phyloP scores from a whole-genome alignment of 2,329 filamentous ascomycete species.

The Ophidiomyces ophidiicola region DNA sequence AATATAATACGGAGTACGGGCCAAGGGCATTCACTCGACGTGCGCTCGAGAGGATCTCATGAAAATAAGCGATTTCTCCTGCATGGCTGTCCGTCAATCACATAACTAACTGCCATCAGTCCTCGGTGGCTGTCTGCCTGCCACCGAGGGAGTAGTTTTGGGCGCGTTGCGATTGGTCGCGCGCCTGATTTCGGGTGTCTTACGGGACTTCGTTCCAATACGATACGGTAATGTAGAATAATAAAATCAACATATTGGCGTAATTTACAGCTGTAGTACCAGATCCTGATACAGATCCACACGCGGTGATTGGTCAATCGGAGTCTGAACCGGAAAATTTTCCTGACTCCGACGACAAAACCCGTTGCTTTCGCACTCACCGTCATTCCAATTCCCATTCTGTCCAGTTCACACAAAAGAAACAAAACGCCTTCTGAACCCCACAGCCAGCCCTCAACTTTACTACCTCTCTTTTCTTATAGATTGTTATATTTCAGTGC shows the following conservation, averaged over 20 bases:
- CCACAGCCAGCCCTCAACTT: slow-evolving; percentile 14
- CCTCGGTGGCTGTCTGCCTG: slow-evolving; percentile 5
- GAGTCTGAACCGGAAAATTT: slow-evolving; percentile 2
- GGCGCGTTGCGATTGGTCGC: not conserved
- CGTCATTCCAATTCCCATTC: slow-evolving; percentile 6
- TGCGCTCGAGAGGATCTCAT: too few relatives aligned
- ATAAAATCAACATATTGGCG: not conserved
- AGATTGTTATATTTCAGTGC: slow-evolving; percentile 22
- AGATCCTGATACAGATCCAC: not conserved
- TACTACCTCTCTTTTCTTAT: slow-evolving; percentile 6
- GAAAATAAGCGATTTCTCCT: too few relatives aligned
- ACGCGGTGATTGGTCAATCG: slow-evolving; percentile 4
- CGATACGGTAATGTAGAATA: not conserved
- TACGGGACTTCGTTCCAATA: slow-evolving; percentile 1
- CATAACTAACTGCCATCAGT: too few relatives aligned
- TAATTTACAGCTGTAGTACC: slow-evolving; percentile 5
- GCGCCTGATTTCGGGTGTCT: slow-evolving; percentile 4
- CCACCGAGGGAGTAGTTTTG: not conserved
- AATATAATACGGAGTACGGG: not conserved
- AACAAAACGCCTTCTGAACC: slow-evolving; percentile 10
- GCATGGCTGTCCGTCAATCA: too few relatives aligned
- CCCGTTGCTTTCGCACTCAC: slow-evolving; percentile 5
- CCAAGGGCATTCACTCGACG: not conserved
- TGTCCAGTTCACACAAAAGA: slow-evolving; percentile 19
- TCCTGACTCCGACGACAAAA: not conserved